These are phyloP conservation scores for Cryphonectria parasitica DNA, from an alignment of 2,329 filamentous ascomycete genomes.

Conservation along the genomic window DNA sequence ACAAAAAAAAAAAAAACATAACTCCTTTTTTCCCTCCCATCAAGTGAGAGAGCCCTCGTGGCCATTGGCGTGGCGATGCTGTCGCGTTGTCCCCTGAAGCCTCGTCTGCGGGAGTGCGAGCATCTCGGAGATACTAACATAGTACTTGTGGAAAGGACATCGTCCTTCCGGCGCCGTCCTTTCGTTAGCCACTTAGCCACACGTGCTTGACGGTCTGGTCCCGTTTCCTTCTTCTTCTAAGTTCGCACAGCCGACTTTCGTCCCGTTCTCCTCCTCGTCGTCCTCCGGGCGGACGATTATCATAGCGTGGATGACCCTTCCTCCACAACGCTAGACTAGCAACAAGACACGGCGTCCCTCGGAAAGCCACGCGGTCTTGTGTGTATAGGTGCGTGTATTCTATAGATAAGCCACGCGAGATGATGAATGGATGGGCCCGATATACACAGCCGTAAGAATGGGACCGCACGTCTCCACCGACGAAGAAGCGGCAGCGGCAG, in stretches of 20 bases:
- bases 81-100: background rate
- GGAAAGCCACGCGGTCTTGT: background rate
- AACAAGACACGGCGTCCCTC: background rate
- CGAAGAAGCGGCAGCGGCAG: background rate
- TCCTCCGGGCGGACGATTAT: no score
- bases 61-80: background rate
- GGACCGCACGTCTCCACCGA: background rate
- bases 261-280: background rate
- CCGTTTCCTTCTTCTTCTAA: background rate
- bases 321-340: background rate
- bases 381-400: background rate
- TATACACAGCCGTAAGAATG: background rate
- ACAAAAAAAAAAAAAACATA: no score
- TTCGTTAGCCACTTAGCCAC: background rate
- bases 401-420: background rate
- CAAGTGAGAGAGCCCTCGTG: background rate
- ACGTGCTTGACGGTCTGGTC: background rate
- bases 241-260: background rate
- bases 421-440: background rate
- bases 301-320: background rate
- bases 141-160: background rate
- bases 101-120: background rate
- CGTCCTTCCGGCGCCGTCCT: background rate
- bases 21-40: background rate
- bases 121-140: background rate